Base-by-base conservation (phyloP, 768 basidiomycete genomes). In the Naematelia encephala region DNA sequence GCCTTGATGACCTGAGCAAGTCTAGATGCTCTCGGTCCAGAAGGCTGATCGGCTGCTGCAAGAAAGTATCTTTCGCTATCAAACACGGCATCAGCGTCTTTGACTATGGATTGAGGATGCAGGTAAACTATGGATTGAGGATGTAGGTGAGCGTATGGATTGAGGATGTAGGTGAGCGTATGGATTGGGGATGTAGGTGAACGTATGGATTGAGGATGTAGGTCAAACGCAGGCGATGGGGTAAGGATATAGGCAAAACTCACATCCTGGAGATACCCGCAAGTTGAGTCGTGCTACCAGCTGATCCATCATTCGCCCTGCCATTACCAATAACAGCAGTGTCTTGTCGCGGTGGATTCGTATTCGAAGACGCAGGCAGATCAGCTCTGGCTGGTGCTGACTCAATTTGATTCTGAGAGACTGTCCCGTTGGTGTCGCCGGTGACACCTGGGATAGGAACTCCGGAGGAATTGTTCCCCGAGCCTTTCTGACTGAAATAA, bases 31-130 rank as follows among this genome's bases (percentile, higher is more conserved):
- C 94, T 82, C 22, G 91, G 88, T 0, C 93, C 93, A 1, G 88
- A 84, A 54, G 88, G 89, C 70, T 96, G 93, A 76, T 97, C 94
- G 0, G 94, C 94, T 2, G 94, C 93, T 0, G 90, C 93, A 22
- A 97, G 80, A 60, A 96, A 81, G 78, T 93, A 98, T 50, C 82
- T 84, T 74, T 98, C 94, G 21, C 23, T 61, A 57, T 2, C 60
- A 68, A 16, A 19, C 72, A 75, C 30, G 69, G 66, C 13, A 67
- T 73, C 63, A 21, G 58, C 61, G 44, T 46, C 12, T 57, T 46
- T 19, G 49, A 66, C 59, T 61, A n/a, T n/a, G n/a, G n/a, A n/a
- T n/a, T n/a, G n/a, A n/a, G n/a, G n/a, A n/a, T n/a, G n/a, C n/a
- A n/a, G n/a, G n/a, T n/a, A n/a, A n/a, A n/a, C n/a, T n/a, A n/a